Percentiles rank a stretch among this genome's conserved stretches.
Evolutionary conservation across 176 grass and related monocot genomes (phyloP).

Genomic region (Echinochloa phyllopogon): DNA sequence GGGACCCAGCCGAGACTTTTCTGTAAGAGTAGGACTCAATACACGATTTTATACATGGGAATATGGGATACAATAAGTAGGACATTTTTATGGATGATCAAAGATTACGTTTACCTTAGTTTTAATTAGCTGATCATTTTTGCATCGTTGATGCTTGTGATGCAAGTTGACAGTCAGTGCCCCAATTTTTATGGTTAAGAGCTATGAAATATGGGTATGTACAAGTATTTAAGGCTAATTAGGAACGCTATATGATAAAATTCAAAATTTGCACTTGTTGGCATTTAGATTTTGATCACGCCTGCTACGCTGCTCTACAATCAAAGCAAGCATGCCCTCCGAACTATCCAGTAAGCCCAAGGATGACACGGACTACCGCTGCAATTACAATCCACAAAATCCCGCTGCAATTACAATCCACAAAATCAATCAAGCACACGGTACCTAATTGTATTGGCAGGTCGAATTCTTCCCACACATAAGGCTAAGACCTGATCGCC

Average conservation of each 20-base stretch:
- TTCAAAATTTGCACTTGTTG: no score
- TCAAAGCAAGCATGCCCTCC: neutral
- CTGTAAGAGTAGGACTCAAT: neutral
- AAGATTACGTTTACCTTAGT: neutral
- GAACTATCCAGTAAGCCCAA: neutral
- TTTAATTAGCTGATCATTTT: no score
- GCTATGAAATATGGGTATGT: neutral
- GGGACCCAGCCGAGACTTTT: neutral
- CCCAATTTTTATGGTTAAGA: neutral
- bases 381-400: no score
- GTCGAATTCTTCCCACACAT: no score
- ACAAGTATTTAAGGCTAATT: neutral
- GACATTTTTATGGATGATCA: neutral
- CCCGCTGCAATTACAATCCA: no score
- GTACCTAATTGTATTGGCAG: neutral
- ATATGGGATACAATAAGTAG: neutral
- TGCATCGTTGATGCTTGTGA: no score
- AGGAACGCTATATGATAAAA: no score
- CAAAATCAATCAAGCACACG: neutral
- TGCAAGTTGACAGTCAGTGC: no score
- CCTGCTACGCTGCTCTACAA: neutral
- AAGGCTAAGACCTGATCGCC: no score
- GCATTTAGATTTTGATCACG: neutral
- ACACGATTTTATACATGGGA: neutral
- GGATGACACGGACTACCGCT: neutral